Conservation (phyloP, 1,284 basidiomycete species). For the Ustilago hordei region DNA sequence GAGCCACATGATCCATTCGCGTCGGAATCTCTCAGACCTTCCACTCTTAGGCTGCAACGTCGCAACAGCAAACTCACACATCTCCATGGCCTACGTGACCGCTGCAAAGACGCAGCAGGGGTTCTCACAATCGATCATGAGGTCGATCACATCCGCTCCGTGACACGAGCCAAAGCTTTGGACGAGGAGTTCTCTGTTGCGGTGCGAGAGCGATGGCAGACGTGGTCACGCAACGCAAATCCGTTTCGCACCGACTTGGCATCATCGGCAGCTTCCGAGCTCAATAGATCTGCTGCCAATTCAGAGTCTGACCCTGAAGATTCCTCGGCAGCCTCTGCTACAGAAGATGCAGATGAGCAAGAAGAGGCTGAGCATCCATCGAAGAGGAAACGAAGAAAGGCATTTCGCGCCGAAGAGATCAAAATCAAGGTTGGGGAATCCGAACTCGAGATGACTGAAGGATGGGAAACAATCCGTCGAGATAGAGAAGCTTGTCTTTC, state of each 20-base stretch:
- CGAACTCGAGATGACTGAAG: conserved; percentile 14
- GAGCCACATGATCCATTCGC: conserved; percentile 9
- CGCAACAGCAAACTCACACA: conserved; percentile 14
- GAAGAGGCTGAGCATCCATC: conserved; percentile 4
- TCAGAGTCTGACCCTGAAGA: conserved; percentile 22
- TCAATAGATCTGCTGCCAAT: background rate
- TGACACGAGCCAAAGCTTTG: conserved; percentile 23
- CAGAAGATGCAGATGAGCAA: conserved; percentile 14
- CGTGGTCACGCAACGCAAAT: conserved; percentile 39
- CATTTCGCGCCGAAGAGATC: background rate
- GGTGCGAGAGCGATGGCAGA: conserved; percentile 47
- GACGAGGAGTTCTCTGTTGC: conserved; percentile 47
- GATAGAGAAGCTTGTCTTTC: conserved; percentile 26
- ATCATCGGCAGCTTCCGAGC: conserved; percentile 31
- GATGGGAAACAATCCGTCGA: conserved; percentile 21
- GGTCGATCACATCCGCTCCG: conserved; percentile 20
- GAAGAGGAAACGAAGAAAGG: conserved; percentile 20
- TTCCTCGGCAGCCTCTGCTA: conserved; percentile 8
- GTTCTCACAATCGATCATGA: conserved; percentile 29
- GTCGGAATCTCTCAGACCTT: conserved; percentile 24
- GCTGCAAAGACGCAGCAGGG: conserved; percentile 6
- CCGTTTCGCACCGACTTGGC: conserved; percentile 35
- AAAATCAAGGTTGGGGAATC: conserved; percentile 4
- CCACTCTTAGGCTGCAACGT: conserved; percentile 25
- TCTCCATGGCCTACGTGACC: conserved; percentile 12